Evolutionary conservation across 208 protist genomes (phyloP).

Genomic region (Naegleria fowleri): DNA sequence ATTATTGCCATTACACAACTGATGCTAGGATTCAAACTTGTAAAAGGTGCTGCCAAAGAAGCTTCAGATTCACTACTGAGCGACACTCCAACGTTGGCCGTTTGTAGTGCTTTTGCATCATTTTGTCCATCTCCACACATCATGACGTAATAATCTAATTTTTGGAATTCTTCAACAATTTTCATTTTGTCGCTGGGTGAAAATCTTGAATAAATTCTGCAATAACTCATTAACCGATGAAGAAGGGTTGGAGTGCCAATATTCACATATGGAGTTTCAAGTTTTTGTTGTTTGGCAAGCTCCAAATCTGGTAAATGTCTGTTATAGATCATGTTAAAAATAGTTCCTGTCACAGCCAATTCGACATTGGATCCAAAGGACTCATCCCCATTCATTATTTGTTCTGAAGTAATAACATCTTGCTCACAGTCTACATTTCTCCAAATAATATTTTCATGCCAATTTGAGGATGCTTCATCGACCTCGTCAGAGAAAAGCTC

Average conservation of each 20-base stretch:
- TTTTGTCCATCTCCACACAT: slow-evolving; percentile 65
- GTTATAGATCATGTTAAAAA: slow-evolving; percentile 32
- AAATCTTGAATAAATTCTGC: not conserved
- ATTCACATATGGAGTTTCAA: not conserved
- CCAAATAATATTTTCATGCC: slow-evolving; percentile 7
- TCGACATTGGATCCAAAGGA: not conserved
- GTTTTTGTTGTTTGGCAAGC: not conserved
- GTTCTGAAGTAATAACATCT: not conserved
- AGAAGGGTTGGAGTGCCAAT: not conserved
- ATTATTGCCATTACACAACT: slow-evolving; percentile 20
- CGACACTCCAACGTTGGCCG: slow-evolving; percentile 55
- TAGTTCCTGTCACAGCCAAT: slow-evolving; percentile 34
- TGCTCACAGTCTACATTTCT: not conserved
- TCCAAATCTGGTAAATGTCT: not conserved
- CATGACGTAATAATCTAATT: slow-evolving; percentile 6
- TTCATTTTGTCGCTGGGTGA: slow-evolving; percentile 41
- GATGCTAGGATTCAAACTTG: slow-evolving; percentile 33
- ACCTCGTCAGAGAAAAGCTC: not conserved
- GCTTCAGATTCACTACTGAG: slow-evolving; percentile 50
- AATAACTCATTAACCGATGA: not conserved
- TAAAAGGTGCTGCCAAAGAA: slow-evolving; percentile 63
- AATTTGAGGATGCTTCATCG: not conserved
- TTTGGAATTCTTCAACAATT: slow-evolving; percentile 37
- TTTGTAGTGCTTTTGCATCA: slow-evolving; percentile 54
- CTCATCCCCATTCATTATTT: not conserved